A percentile compares a stretch with the other conserved stretches of the same genome.
These are phyloP conservation scores for Artomyces pyxidatus DNA, from an alignment of 768 basidiomycete species.

Conservation along the genomic window DNA sequence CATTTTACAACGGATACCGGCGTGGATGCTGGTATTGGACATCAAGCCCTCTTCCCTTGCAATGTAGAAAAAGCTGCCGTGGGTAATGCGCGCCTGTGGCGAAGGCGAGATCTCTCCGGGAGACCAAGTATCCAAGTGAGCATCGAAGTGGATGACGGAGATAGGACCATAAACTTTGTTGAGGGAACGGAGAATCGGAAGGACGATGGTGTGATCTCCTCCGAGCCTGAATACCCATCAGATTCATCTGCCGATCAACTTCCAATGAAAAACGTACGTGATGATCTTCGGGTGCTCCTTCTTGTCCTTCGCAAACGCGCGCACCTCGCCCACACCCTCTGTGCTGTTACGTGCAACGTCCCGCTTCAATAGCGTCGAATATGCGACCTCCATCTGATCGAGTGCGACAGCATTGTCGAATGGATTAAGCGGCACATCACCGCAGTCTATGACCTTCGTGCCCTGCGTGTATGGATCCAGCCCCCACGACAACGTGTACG, in stretches of 20 bases:
- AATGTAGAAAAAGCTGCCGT: constrained; percentile 81
- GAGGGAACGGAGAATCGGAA: constrained; percentile 77
- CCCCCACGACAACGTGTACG: constrained; percentile 69
- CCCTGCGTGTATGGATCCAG: constrained; percentile 55
- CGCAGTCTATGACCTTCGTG: constrained; percentile 68
- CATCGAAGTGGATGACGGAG: constrained; percentile 81
- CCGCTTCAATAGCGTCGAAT: constrained; percentile 64
- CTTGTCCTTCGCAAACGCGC: constrained; percentile 44
- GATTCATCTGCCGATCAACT: too few species aligned
- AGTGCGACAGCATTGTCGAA: constrained; percentile 80
- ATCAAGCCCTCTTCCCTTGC: constrained; percentile 75
- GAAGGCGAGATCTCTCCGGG: constrained; percentile 29
- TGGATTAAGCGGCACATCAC: constrained; percentile 74
- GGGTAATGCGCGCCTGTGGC: constrained; percentile 62
- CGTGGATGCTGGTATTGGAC: constrained; percentile 69
- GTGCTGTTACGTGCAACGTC: constrained; percentile 24
- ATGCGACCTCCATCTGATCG: constrained; percentile 84
- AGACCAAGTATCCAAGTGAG: constrained; percentile 62
- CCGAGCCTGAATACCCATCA: constrained; percentile 50
- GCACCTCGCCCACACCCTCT: constrained; percentile 12
- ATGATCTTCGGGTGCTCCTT: constrained; percentile 67
- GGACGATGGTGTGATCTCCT: constrained; percentile 84
- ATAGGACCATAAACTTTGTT: constrained; percentile 75
- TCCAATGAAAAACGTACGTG: constrained; percentile 30
- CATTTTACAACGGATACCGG: constrained; percentile 77